Percentiles rank a stretch among this genome's conserved stretches.
phyloP scores from a whole-genome alignment of 2,329 filamentous ascomycete genomes.

The Colletotrichum plurivorum region DNA sequence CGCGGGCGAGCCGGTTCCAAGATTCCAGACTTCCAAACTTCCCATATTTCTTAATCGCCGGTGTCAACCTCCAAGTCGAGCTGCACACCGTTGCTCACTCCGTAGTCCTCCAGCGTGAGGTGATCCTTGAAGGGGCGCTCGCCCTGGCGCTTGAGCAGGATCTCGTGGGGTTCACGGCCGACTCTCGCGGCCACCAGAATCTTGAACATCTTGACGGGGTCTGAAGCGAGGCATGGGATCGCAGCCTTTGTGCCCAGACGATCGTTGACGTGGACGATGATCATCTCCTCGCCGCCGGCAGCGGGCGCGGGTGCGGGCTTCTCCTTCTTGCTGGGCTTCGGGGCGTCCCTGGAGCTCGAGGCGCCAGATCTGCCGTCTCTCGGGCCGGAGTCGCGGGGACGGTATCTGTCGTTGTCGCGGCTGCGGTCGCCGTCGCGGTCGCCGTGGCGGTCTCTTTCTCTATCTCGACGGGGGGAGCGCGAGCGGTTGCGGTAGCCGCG shows the following conservation, averaged over 20 bases:
- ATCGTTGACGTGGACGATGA: slow-evolving; percentile 94
- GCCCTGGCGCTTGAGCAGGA: slow-evolving; percentile 91
- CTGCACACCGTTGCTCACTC: slow-evolving; percentile 90
- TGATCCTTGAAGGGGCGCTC: slow-evolving; percentile 95
- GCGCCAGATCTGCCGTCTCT: slow-evolving; percentile 46
- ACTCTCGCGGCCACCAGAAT: slow-evolving; percentile 91
- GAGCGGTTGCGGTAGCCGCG: slow-evolving; percentile 66
- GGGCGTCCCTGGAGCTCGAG: slow-evolving; percentile 47
- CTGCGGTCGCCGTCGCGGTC: slow-evolving; percentile 55
- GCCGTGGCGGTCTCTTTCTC: slow-evolving; percentile 43
- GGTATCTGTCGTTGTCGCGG: slow-evolving; percentile 43
- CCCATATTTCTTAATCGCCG: slow-evolving; percentile 61
- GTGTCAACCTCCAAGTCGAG: slow-evolving; percentile 74
- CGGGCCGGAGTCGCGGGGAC: slow-evolving; percentile 40
- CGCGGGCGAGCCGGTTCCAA: not conserved
- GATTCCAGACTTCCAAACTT: not conserved
- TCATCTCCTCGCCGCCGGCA: slow-evolving; percentile 80
- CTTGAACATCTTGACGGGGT: slow-evolving; percentile 90
- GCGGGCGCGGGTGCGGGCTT: slow-evolving; percentile 48
- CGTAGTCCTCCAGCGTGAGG: slow-evolving; percentile 90
- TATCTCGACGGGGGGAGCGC: slow-evolving; percentile 52
- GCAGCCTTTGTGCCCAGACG: slow-evolving; percentile 95
- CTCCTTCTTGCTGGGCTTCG: slow-evolving; percentile 47
- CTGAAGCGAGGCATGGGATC: slow-evolving; percentile 88
- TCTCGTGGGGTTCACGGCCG: slow-evolving; percentile 90